Base-by-base conservation (phyloP, 1,284 basidiomycete species). In the Violaceomyces palustris region DNA sequence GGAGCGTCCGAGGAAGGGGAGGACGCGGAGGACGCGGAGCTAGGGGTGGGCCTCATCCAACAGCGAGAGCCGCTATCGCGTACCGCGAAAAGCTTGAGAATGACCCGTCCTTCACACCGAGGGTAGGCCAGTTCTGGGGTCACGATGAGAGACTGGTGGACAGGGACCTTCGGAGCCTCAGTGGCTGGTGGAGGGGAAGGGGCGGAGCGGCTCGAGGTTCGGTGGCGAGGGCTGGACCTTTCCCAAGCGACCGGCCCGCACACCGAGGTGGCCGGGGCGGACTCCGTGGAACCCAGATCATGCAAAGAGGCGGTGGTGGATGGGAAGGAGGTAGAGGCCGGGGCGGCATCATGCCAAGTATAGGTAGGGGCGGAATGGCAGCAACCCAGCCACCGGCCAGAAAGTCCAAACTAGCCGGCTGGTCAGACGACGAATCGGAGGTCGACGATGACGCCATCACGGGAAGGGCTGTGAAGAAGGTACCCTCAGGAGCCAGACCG, bases 51-150 rank as follows among this genome's bases (percentile, higher is more conserved):
- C 18, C 17, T 24, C 6, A 12, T 10, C 28, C 26, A 27, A 19
- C 26, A n/a, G 32, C 41, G 33, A 24, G 23, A 12, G 19, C 29
- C 6, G 46, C 46, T 18, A 26, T 87, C 64, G 83, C 81, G 19
- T 88, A 88, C 71, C 83, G 86, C 61, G 79, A 85, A 49, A 81
- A 83, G 25, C 77, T 88, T 19, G 84, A 85, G 57, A 79, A 76
- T 17, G 88, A 92, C 72, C 88, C 88, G 1, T 86, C 87, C 1
- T 88, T 83, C 67, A 84, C 87, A 23, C 88, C 88, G 18, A 84
- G 82, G 21, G 85, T 89, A 11, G 88, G 88, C 49, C 83, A 84
- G 52, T 92, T 91, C 67, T 92, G 87, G 88, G 84, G 86, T 7
- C 89, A 91, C 67, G 88, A 91, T 71, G 87, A 91, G 72, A 83